Conservation (phyloP, 148 eudicot genomes). For the Rhododendron vialii region DNA sequence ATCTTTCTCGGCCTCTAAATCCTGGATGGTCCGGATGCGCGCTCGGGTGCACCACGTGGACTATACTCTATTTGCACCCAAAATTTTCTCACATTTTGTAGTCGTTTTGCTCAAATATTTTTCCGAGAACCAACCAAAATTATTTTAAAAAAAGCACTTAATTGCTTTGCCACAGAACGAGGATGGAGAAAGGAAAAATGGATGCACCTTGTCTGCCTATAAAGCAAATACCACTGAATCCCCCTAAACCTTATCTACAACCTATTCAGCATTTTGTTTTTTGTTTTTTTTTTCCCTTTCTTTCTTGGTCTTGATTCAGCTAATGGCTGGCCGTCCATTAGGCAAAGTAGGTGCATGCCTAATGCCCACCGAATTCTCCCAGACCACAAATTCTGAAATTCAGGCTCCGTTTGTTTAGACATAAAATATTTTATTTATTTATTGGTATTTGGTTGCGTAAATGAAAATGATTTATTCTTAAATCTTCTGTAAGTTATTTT, state of each 20-base stretch:
- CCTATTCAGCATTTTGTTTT: not conserved
- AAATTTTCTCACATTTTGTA: not conserved
- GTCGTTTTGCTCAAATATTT: not conserved
- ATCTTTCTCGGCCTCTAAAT: too few species aligned
- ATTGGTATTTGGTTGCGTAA: too few species aligned
- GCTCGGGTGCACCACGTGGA: too few species aligned
- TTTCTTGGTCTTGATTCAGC: not conserved
- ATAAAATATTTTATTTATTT: too few species aligned
- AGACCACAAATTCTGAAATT: not conserved
- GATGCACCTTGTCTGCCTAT: constrained; percentile 34
- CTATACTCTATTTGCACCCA: too few species aligned
- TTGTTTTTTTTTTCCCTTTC: not conserved
- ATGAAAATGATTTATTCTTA: too few species aligned
- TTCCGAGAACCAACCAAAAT: not conserved
- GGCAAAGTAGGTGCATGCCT: not conserved
- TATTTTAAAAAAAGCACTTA: not conserved
- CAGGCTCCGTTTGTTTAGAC: too few species aligned
- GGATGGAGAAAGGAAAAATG: constrained; percentile 9
- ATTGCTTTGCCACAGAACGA: constrained; percentile 18
- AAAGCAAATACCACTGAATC: constrained; percentile 17
- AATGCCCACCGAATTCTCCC: not conserved
- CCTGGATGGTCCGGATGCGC: too few species aligned
- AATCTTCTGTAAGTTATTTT: too few species aligned
- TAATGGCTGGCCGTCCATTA: not conserved
- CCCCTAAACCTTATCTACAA: constrained; percentile 12